These are phyloP conservation scores for Mycosarcoma mackinlayi DNA, from an alignment of 1,284 basidiomycete genomes.

Conservation along the genomic window DNA sequence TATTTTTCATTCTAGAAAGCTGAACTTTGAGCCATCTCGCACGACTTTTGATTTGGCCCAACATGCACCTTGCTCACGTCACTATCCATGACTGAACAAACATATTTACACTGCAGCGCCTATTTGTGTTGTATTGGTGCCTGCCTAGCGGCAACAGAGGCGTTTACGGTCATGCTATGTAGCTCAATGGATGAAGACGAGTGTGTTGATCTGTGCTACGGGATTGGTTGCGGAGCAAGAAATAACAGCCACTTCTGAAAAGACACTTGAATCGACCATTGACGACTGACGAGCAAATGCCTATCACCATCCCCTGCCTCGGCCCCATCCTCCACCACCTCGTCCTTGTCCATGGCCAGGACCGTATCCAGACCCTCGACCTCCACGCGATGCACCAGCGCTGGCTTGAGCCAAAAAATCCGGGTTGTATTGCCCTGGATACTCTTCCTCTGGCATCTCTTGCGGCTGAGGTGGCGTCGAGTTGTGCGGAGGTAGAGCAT, in stretches of 20 bases:
- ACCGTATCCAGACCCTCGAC: slow-evolving; percentile 9
- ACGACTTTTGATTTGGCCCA: background rate
- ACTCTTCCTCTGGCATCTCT: slow-evolving; percentile 47
- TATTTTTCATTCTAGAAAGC: background rate
- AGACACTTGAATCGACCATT: background rate
- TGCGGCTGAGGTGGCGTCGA: slow-evolving; percentile 12
- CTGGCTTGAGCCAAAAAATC: slow-evolving; percentile 34
- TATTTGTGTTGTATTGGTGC: no score
- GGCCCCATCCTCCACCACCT: slow-evolving; percentile 18
- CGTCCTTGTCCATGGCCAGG: slow-evolving; percentile 9
- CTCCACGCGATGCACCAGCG: slow-evolving; percentile 10
- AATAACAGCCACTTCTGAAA: no score
- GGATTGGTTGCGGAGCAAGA: background rate
- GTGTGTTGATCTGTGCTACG: no score
- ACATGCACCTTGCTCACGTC: background rate
- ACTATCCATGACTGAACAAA: slow-evolving; percentile 8
- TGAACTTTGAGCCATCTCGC: background rate
- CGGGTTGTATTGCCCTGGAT: slow-evolving; percentile 48
- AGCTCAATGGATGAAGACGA: no score
- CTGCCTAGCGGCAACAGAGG: no score
- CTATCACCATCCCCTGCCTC: slow-evolving; percentile 24
- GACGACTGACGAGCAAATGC: background rate
- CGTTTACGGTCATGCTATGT: no score
- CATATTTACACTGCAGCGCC: background rate
- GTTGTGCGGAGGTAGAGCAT: background rate